Base-by-base conservation (phyloP, 306 rosid genomes). In the Trichosanthes cucumerina region DNA sequence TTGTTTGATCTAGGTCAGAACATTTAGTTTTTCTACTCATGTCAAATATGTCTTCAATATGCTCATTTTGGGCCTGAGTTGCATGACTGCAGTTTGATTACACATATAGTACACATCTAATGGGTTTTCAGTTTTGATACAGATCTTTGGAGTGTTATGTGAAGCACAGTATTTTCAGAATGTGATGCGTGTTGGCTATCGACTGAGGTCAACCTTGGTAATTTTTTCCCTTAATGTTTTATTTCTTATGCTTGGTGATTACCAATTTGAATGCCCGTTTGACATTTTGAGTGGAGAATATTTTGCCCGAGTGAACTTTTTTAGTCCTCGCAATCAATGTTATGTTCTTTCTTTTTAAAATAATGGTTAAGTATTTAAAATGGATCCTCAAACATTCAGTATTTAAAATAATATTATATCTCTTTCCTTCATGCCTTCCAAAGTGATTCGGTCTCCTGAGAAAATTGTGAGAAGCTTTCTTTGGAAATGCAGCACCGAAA, bases 91-190 rank as follows among this genome's bases (percentile, higher is more conserved):
- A 47, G 26, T 83, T 68, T n/a, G 34, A 59, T 16, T 14, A 8
- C 21, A 24, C 23, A 12, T 19, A 47, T 59, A 11, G 23, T 23
- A 46, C 53, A 58, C 31, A 66, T 68, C 54, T 59, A 66, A 62
- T 66, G 16, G 39, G 24, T 0, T 46, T 70, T 33, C 16, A 28
- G 21, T 63, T 34, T 75, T 62, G 76, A 31, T 75, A 15, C 85
- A 95, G 98, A 87, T 84, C 73, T 63, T 83, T 31, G 99, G 99
- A 64, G 99, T 95, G 63, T 82, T 95, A 82, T 88, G 59, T 73
- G 99, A 95, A 91, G 99, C 96, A 81, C 99, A 95, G 76, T 95
- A 95, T 86, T 95, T 95, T 86, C 99, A 95, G 87, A 92, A 95
- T 82, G 97, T 91, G 75, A 92, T 95, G 93, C 97, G 99, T 43